Conservation (phyloP, 345 rosid species). For the Rhizophora mangle region DNA sequence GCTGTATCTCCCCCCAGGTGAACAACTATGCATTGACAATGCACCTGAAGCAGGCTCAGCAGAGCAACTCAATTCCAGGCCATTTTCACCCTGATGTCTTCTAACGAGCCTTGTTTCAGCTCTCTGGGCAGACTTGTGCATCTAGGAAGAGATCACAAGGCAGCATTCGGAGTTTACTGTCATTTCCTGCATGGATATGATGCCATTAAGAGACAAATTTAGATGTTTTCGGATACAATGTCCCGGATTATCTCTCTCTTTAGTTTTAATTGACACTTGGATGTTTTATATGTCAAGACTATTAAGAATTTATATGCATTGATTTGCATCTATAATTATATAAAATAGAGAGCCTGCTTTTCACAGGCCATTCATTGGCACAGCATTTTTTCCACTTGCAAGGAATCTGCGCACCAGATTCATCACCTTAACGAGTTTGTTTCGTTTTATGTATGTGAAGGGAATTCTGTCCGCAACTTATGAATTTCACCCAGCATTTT, state of each 20-base stretch:
- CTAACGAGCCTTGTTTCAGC: slow-evolving; percentile 19
- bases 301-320: slow-evolving; percentile 9
- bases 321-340: neutral
- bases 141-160: neutral
- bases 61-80: slow-evolving; percentile 45
- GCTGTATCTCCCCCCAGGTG: slow-evolving; percentile 31
- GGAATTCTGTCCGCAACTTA: no score
- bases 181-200: neutral
- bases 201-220: neutral
- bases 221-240: neutral
- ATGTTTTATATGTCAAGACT: neutral
- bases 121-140: neutral
- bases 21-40: slow-evolving; percentile 70
- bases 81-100: slow-evolving; percentile 80
- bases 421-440: no score
- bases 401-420: no score
- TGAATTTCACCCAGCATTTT: no score
- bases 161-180: neutral
- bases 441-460: no score
- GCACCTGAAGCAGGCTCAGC: slow-evolving; percentile 48
- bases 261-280: neutral
- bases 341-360: neutral
- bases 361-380: no score
- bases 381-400: no score
- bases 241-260: neutral